Base-by-base conservation (phyloP, 1,139 yeast genomes). In the Candida sanyaensis region DNA sequence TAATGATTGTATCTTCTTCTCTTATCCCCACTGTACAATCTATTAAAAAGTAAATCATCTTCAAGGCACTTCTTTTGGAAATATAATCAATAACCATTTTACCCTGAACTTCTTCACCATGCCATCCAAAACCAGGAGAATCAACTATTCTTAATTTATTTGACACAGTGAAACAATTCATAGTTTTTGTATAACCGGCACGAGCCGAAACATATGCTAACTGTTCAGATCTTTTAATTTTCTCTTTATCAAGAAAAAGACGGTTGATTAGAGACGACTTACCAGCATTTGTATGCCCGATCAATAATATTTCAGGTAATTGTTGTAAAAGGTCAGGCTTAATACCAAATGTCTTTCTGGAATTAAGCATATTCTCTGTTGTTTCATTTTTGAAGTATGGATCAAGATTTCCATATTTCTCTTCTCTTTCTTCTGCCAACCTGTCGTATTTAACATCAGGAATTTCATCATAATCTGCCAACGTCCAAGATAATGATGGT, bases 251-350 rank as follows among this genome's bases (percentile, higher is more conserved):
- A 6, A 59, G 63, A 60, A 57, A 78, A 60, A 84, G 54, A 13
- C 78, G 79, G 57, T 88, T 87, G 37, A 90, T 69, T 36, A 90
- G 64, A 0, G 95, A 82, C 0, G 96, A 88, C 61, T 90, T 90
- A 0, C 97, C 97, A 1, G 83, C 90, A 58, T 90, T 90, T 44
- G 96, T 86, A 54, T 88, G 80, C 0, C 97, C 97, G 45, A 90
- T 60, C 38, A 90, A 73, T 6, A 86, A 69, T 2, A 89, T 80
- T 30, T 44, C 47, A 5, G 47, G 47, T 8, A 41, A 28, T 4
- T 21, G 33, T 7, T 21, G 57, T 33, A 71, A 57, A 24, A 64
- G 54, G 12, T 56, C 60, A 4, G 74, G 72, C 12, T 50, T 53
- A 21, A 69, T 63, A 0, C 75, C 75, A 52, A 67, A 69, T 1